Evolutionary conservation across 768 basidiomycete genomes (phyloP).

Genomic region (Lactifluus echinatus): DNA sequence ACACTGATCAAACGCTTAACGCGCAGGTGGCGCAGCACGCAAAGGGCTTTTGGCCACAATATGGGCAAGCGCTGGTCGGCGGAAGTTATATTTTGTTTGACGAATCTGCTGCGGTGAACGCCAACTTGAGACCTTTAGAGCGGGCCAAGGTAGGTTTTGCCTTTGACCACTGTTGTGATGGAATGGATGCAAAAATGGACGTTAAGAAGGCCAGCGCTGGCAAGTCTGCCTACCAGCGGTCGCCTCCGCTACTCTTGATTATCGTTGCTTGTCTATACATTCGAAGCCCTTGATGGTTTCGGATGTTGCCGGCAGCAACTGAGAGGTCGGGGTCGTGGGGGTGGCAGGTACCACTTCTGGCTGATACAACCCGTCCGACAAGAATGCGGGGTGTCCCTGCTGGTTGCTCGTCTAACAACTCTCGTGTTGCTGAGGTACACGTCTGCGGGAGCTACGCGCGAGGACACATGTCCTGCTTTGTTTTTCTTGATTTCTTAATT

Average conservation of each 20-base stretch:
- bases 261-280: slow-evolving; percentile 4
- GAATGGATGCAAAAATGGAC: slow-evolving; percentile 42
- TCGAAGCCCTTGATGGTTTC: slow-evolving; percentile 61
- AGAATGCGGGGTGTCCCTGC: slow-evolving; percentile 28
- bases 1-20: slow-evolving; percentile 77
- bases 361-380: slow-evolving; percentile 97
- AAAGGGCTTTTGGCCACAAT: slow-evolving; percentile 72
- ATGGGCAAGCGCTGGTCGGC: slow-evolving; percentile 72
- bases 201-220: slow-evolving; percentile 91
- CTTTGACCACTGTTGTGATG: slow-evolving; percentile 9
- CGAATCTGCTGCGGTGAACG: slow-evolving; percentile 42
- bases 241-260: slow-evolving; percentile 25
- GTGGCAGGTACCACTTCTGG: slow-evolving; percentile 39
- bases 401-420: slow-evolving; percentile 76
- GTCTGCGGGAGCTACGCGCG: slow-evolving; percentile 83
- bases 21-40: slow-evolving; percentile 53
- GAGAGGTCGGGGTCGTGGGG: slow-evolving; percentile 25
- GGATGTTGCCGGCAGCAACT: slow-evolving; percentile 20
- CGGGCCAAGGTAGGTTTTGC: slow-evolving; percentile 47
- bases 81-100: slow-evolving; percentile 84
- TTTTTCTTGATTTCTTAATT: slow-evolving; percentile 11
- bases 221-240: slow-evolving; percentile 48
- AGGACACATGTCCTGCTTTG: slow-evolving; percentile 49
- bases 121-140: slow-evolving; percentile 40
- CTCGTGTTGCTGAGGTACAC: slow-evolving; percentile 59